Conservation (phyloP, 2,329 filamentous ascomycete genomes). For the Chrysoporthe puriensis region DNA sequence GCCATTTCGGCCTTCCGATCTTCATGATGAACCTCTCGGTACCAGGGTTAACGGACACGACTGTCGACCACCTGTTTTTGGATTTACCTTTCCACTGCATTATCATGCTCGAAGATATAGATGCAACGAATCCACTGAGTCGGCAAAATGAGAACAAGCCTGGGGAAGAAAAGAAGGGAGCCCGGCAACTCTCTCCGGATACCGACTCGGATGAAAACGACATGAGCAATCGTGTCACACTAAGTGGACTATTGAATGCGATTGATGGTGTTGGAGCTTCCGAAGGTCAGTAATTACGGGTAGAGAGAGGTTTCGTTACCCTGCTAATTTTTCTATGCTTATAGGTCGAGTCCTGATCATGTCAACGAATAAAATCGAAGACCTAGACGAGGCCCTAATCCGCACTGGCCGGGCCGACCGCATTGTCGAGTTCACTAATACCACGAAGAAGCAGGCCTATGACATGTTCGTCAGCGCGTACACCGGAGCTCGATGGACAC, state of each 20-base stretch:
- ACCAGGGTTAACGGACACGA: slow-evolving; percentile 11
- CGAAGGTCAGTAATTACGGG: slow-evolving; percentile 10
- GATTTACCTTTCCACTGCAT: slow-evolving; percentile 20
- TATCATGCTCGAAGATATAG: slow-evolving; percentile 23
- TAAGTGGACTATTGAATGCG: slow-evolving; percentile 25
- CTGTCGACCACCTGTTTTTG: slow-evolving; percentile 14
- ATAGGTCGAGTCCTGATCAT: slow-evolving; percentile 25
- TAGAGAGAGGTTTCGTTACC: neutral
- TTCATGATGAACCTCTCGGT: slow-evolving; percentile 25
- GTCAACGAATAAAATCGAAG: slow-evolving; percentile 26
- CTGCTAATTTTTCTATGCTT: neutral
- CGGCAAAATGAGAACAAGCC: neutral
- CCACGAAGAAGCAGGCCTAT: slow-evolving; percentile 16
- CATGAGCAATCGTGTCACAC: slow-evolving; percentile 8
- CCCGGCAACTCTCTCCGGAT: neutral
- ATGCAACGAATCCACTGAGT: slow-evolving; percentile 20
- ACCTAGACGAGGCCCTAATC: slow-evolving; percentile 24
- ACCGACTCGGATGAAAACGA: neutral
- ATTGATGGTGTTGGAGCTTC: slow-evolving; percentile 24
- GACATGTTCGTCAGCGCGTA: slow-evolving; percentile 26
- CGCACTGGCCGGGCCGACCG: slow-evolving; percentile 22
- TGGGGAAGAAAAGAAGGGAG: too few relatives aligned
- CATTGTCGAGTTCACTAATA: slow-evolving; percentile 21
- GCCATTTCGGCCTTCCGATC: slow-evolving; percentile 21
- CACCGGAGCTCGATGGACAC: slow-evolving; percentile 11